Evolutionary conservation across 1,284 basidiomycete genomes (phyloP), one percentile per base, ranked within the genome.

Genomic region (Jaminaea rosea): DNA sequence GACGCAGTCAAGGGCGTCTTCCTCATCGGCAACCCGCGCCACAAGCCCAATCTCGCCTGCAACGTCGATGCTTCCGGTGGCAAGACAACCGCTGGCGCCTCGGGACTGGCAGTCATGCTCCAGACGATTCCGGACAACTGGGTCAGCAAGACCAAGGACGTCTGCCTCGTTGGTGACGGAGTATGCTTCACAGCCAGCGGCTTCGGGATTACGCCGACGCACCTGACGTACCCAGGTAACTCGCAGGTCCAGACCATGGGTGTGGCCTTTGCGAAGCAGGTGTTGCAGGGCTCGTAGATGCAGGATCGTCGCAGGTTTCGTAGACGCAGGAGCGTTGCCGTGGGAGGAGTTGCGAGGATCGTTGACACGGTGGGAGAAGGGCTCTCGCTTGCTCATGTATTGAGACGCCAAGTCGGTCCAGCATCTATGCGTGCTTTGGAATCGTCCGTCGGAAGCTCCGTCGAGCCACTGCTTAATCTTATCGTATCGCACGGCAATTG

Each of bases 1-100:
- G 27, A 60, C 32, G 67, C 69, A 19, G 65, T 73, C 58, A 65
- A 67, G 48, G 72, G 58, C 47, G 72, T 74, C 17, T 57, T 74
- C 36, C 53, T 72, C 11, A 60, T 73, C 24, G 72, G 72, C 28
- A 59, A 73, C 59, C 72, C 72, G 5, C 37, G 58, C 8, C 65
- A 71, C 50, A 63, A 64, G 52, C 42, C 67, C 24, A 58, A 59
- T 23, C 54, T 69, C 26, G 58, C 63, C 2, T 68, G 68, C 52
- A 74, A 74, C 49, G 60, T 66, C 44, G 71, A 73, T 31, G 48
- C 39, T 5, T 50, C 53, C 46, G 72, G 72, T 11, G 67, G 69
- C 6, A 63, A 54, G 9, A 28, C 32, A 11, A 53, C 52, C 10
- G n/a, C 65, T 2, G 45, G 39, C 39, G 23, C 39, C 13, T 21